A percentile compares a stretch with the other conserved stretches of the same genome.
Evolutionary conservation across 2,329 filamentous ascomycete species (phyloP).

Genomic region (Fusarium fujikuroi): DNA sequence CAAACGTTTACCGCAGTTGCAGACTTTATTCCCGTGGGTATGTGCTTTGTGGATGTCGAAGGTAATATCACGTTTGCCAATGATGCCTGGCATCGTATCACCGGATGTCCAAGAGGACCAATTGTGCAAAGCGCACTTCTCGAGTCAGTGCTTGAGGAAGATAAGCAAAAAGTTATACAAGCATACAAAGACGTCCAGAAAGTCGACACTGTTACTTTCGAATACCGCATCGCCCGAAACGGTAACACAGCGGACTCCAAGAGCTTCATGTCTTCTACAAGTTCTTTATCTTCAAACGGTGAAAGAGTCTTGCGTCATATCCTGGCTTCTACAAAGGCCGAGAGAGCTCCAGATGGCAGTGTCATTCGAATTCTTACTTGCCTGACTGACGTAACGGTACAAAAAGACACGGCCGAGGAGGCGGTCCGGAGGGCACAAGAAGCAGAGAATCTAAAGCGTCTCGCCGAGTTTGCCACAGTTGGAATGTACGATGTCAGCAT

Average conservation of each 20-base stretch:
- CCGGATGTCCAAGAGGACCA: conserved; percentile 54
- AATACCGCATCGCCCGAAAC: conserved; percentile 54
- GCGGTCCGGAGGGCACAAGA: conserved; percentile 61
- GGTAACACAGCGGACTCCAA: background rate
- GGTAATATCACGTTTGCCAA: conserved; percentile 78
- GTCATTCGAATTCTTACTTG: conserved; percentile 60
- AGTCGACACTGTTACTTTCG: conserved; percentile 56
- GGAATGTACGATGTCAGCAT: conserved; percentile 65
- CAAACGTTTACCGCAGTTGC: conserved; percentile 76
- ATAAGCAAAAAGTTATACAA: conserved; percentile 53
- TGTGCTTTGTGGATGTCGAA: conserved; percentile 74
- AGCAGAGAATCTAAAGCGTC: conserved; percentile 63
- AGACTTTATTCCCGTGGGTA: conserved; percentile 78
- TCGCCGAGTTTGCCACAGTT: conserved; percentile 65
- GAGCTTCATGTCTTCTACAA: conserved; percentile 34
- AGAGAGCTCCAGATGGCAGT: conserved; percentile 55
- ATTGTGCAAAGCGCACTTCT: conserved; percentile 52
- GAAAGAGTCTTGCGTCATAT: conserved; percentile 55
- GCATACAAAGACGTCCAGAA: conserved; percentile 56
- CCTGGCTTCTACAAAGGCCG: conserved; percentile 59
- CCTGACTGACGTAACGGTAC: conserved; percentile 62
- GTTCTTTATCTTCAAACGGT: conserved; percentile 36
- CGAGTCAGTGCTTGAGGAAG: conserved; percentile 59
- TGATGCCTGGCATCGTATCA: conserved; percentile 69
- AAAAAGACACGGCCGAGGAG: conserved; percentile 61